Base-by-base conservation (phyloP, 306 rosid genomes). In the Potentilla sterilis region DNA sequence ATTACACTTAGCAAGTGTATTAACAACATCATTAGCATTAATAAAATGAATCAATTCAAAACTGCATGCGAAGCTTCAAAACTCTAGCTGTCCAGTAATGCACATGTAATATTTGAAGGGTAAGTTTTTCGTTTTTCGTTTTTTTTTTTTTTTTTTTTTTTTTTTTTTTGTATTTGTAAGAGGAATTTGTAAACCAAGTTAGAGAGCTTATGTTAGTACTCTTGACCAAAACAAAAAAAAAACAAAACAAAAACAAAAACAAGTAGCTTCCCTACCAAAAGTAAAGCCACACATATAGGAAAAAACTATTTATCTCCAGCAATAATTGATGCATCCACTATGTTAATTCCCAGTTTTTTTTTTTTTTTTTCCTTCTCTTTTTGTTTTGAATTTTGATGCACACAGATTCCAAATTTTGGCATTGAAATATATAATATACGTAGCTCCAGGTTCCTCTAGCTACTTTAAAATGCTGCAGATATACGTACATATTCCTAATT, bases 71-170 rank as follows among this genome's bases (percentile, higher is more conserved):
- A 63, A 63, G 43, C 41, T 44, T 24, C 46, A 18, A 43, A 48
- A 22, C 24, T 5, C 12, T 32, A 41, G 44, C 44, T 12, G 52
- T 47, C 52, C 41, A 35, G 47, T 18, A n/a, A 38, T 65, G 86
- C 94, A 84, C 91, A 85, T 85, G 91, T 73, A 77, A 73, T 84
- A 87, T 83, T 84, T 77, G 79, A 0, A 28, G 28, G 28, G 28
- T 28, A 28, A 28, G 28, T 28, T 28, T 28, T 28, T 28, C 28
- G 28, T 28, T 28, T 1, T 28, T 1, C 1, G 0, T 28, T 28
- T 28, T 28, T 28, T 28, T 28, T 28, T 28, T 28, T 28, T 28
- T 28, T 28, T 1, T 28, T 28, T 28, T 28, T 28, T 28, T 28
- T 28, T 28, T 28, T 28, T 28, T 28, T 28, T 28, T 28, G 0